Evolutionary conservation across 345 rosid species (phyloP).

Genomic region (Melaleuca alternifolia): DNA sequence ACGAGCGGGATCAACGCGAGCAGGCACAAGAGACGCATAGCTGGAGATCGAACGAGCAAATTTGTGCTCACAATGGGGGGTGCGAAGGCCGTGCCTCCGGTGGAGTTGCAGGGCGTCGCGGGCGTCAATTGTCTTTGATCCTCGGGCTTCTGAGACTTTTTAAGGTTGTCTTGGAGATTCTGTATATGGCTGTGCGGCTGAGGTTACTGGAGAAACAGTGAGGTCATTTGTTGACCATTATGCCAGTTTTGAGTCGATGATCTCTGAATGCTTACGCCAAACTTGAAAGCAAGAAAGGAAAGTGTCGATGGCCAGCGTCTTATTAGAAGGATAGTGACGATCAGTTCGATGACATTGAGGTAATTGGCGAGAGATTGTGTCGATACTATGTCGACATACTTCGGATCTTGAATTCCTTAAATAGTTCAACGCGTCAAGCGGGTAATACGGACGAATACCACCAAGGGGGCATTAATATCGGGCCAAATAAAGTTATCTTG

Average conservation of each 20-base stretch:
- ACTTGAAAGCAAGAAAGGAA: neutral
- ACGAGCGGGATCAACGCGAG: neutral
- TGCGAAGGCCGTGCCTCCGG: neutral
- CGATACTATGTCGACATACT: neutral
- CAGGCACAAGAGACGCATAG: neutral
- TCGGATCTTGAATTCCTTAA: neutral
- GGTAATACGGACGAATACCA: neutral
- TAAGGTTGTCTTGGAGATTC: neutral
- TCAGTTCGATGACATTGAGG: neutral
- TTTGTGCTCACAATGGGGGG: too few species aligned
- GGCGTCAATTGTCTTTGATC: neutral
- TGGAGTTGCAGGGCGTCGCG: neutral
- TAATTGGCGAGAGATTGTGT: neutral
- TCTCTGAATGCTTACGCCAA: too few species aligned
- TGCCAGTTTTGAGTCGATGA: too few species aligned
- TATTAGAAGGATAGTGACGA: neutral
- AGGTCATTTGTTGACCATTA: neutral
- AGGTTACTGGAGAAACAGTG: neutral
- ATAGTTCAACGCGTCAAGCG: neutral
- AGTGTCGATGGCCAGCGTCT: slow-evolving; percentile 5
- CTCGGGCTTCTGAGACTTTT: neutral
- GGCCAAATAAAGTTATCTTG: neutral
- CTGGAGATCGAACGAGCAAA: neutral
- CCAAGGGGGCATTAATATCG: neutral
- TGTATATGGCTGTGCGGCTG: neutral